These are phyloP conservation scores for Lactuca saligna DNA, from an alignment of 129 eudicot genomes.

Conservation along the genomic window DNA sequence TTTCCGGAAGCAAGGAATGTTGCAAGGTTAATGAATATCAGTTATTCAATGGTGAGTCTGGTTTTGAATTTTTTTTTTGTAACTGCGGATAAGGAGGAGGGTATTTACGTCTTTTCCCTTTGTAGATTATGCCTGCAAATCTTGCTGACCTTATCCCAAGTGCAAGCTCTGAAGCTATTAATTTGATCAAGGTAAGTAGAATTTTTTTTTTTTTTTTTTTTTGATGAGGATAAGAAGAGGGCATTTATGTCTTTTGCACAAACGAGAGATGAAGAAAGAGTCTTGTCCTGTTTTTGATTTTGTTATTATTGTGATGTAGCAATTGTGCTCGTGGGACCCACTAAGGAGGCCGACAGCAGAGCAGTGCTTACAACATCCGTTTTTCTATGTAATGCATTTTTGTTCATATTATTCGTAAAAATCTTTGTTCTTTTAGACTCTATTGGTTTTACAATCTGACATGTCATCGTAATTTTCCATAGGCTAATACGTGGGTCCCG, in stretches of 20 bases:
- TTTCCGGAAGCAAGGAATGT: constrained; percentile 73
- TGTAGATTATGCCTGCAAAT: constrained; percentile 69
- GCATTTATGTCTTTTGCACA: too few relatives aligned
- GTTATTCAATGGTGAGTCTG: constrained; percentile 55
- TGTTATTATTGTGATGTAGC: constrained; percentile 39
- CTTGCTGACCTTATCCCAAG: constrained; percentile 73
- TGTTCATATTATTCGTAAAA: constrained; percentile 14
- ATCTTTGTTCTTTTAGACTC: background rate
- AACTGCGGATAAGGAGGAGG: background rate
- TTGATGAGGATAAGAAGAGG: too few relatives aligned
- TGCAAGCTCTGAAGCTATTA: constrained; percentile 89
- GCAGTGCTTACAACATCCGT: constrained; percentile 81
- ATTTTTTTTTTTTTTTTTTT: background rate
- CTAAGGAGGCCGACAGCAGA: constrained; percentile 87
- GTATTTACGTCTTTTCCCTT: constrained; percentile 10
- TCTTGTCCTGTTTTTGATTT: constrained; percentile 10
- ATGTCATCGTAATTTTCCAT: constrained; percentile 10
- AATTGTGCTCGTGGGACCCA: constrained; percentile 95
- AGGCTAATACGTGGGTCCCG: constrained; percentile 71
- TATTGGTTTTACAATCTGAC: constrained; percentile 32
- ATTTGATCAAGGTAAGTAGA: constrained; percentile 65
- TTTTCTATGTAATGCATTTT: constrained; percentile 65
- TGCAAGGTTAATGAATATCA: constrained; percentile 48
- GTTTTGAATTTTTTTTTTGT: background rate
- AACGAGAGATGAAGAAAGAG: background rate